Base-by-base conservation (phyloP, 1,284 basidiomycete genomes). In the Bjerkandera adusta region DNA sequence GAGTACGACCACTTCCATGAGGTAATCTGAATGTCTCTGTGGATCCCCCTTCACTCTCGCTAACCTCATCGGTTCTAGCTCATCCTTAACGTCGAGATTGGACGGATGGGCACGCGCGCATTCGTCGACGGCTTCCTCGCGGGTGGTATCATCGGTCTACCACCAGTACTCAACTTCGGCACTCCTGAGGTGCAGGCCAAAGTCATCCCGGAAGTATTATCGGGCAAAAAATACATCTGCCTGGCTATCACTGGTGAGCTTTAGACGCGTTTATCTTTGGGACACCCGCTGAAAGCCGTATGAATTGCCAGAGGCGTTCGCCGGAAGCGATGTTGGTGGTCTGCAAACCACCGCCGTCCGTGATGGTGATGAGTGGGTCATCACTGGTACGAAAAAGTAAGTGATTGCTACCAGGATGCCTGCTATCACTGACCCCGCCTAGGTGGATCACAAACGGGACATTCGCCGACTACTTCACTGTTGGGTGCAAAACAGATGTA, bases 381-480 rank as follows among this genome's bases (percentile, higher is more conserved):
- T 97, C 55, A 92, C 86, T 46, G 93, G 92, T 6, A 92, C 89
- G 5, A 95, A 96, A 68, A 89, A 89, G 82, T 81, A 44, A 10
- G 67, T 56, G 5, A 32, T 33, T 7, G 20, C 13, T 22, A 32
- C n/a, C n/a, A 32, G n/a, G 39, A 13, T 16, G 15, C 18, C 21
- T 15, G 10, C 13, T 29, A 7, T 30, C n/a, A 29, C n/a, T 12
- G 13, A n/a, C 27, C 15, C 27, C 5, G 10, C 10, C 22, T 27
- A 85, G 82, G 57, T 97, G 94, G 94, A 97, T 97, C 60, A 95
- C 94, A 36, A 97, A 95, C 58, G 94, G 92, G 36, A 80, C 72
- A 6, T 89, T 85, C 59, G 78, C 85, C 3, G 85, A 88, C 61
- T 88, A 81, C 65, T 92, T 94, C 65, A 89, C 86, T 0, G 87